Evolutionary conservation across 106 monocot genomes (phyloP).

Genomic region (Dendrobium officinale): DNA sequence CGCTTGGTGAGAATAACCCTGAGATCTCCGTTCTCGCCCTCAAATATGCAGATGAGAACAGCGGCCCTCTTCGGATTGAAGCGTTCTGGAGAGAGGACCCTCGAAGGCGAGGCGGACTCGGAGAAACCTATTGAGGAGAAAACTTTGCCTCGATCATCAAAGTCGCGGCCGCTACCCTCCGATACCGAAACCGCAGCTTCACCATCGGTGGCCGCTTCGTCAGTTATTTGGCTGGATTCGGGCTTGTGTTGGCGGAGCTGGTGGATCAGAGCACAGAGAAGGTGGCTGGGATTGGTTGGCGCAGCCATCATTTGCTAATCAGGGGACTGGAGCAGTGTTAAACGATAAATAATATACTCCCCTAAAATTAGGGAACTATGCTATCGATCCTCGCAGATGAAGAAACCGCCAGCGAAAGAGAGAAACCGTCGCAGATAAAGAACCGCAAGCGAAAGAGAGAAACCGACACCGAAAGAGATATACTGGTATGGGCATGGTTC

Average conservation of each 20-base stretch:
- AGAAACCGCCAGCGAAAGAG: too few relatives aligned
- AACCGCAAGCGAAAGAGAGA: too few relatives aligned
- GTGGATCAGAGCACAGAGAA: slow-evolving; percentile 21
- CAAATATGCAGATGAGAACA: slow-evolving; percentile 85
- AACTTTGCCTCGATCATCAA: slow-evolving; percentile 19
- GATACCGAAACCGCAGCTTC: not conserved
- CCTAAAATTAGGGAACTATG: too few relatives aligned
- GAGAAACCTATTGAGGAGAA: slow-evolving; percentile 20
- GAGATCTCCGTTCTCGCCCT: slow-evolving; percentile 59
- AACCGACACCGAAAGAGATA: too few relatives aligned
- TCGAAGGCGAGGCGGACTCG: slow-evolving; percentile 6
- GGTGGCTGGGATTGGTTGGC: not conserved
- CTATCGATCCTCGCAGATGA: too few relatives aligned
- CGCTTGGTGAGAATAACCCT: slow-evolving; percentile 90
- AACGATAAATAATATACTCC: too few relatives aligned
- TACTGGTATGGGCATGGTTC: too few relatives aligned
- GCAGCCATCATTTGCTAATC: not conserved
- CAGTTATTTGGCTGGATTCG: not conserved
- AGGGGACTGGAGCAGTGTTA: not conserved
- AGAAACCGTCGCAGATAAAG: too few relatives aligned
- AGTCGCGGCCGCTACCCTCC: slow-evolving; percentile 8
- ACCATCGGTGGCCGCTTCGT: not conserved
- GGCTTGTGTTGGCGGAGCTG: slow-evolving; percentile 54
- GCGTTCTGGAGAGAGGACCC: not conserved
- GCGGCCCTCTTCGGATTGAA: slow-evolving; percentile 50